Evolutionary conservation across 2,329 filamentous ascomycete genomes (phyloP).

Genomic region (Simplicillium sp.): DNA sequence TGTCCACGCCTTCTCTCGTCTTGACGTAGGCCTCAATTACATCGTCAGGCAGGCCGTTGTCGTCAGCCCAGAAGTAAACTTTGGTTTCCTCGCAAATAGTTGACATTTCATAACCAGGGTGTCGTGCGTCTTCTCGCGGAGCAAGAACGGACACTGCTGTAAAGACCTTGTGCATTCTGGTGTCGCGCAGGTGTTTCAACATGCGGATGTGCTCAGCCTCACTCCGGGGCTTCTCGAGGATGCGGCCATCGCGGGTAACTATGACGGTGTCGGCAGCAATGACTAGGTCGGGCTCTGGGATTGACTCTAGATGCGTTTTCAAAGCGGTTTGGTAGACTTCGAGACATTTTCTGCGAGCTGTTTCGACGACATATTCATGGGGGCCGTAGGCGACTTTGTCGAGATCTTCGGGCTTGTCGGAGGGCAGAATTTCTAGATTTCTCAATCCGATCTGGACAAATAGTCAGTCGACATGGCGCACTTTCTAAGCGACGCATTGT

Average conservation of each 20-base stretch:
- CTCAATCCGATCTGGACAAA: slow-evolving; percentile 59
- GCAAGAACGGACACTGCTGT: slow-evolving; percentile 80
- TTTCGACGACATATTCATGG: slow-evolving; percentile 84
- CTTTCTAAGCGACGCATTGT: too few species aligned
- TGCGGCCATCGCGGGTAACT: slow-evolving; percentile 61
- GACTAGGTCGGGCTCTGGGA: slow-evolving; percentile 69
- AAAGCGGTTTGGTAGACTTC: slow-evolving; percentile 52
- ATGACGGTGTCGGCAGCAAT: slow-evolving; percentile 89
- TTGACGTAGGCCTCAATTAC: slow-evolving; percentile 69
- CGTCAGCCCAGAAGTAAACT: slow-evolving; percentile 70
- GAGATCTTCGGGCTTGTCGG: slow-evolving; percentile 75
- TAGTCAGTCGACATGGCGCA: not conserved
- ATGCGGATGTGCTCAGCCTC: slow-evolving; percentile 77
- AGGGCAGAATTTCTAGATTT: slow-evolving; percentile 77
- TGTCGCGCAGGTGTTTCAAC: slow-evolving; percentile 74
- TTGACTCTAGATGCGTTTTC: slow-evolving; percentile 29
- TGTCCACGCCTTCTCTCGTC: slow-evolving; percentile 88
- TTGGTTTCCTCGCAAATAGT: slow-evolving; percentile 80
- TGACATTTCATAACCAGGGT: slow-evolving; percentile 79
- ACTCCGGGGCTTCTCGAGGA: slow-evolving; percentile 83
- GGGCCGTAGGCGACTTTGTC: slow-evolving; percentile 65
- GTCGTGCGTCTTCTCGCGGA: slow-evolving; percentile 67
- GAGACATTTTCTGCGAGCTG: slow-evolving; percentile 74
- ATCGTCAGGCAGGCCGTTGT: slow-evolving; percentile 58
- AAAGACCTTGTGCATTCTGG: slow-evolving; percentile 68